Evolutionary conservation across 2,329 filamentous ascomycete species (phyloP), one percentile per base, ranked within the genome.

Genomic region (Aspergillus sp.): DNA sequence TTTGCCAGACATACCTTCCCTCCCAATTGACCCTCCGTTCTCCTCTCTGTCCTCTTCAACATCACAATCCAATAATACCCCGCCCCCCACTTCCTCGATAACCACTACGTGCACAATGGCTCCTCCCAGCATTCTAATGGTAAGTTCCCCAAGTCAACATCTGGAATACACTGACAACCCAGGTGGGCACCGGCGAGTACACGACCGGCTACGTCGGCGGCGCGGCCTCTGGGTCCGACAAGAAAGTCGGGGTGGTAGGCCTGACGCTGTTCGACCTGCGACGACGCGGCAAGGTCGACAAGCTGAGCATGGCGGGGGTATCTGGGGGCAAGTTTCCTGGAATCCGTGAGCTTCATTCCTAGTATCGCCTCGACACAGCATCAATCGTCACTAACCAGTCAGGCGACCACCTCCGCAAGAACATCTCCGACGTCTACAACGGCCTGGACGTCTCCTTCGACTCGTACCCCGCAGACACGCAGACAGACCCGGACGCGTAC

Each of bases 111-210:
- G n/a, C 37, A 50, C 36, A 30, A 75, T 75, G 71, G 67, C 72
- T 45, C 72, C 74, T 43, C 68, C 80, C 40, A 79, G 75, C 46
- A 77, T 82, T 45, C 67, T 82, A 55, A 82, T 82, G 78, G 78
- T 78, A 49, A 53, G 66, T 52, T 33, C 43, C 32, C 31, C 20
- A 20, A 22, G 22, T 30, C 19, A 24, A 8, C 14, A 31, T 29
- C 15, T 25, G 24, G 31, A 39, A 26, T 34, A 42, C 24, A 44
- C 24, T 11, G 8, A 31, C 16, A 15, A 12, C 11, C 14, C 39
- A 80, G 82, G 75, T 94, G 37, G 88, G 88, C 44, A 94, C 88
- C 8, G 89, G 88, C 52, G 88, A 95, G 72, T 95, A 95, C 71
- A 95, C 89, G 50, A 95, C 89, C 26, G 88, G 88, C 36, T 95